phyloP scores from a whole-genome alignment of 2,329 filamentous ascomycete species.

The Penicillium sp. region DNA sequence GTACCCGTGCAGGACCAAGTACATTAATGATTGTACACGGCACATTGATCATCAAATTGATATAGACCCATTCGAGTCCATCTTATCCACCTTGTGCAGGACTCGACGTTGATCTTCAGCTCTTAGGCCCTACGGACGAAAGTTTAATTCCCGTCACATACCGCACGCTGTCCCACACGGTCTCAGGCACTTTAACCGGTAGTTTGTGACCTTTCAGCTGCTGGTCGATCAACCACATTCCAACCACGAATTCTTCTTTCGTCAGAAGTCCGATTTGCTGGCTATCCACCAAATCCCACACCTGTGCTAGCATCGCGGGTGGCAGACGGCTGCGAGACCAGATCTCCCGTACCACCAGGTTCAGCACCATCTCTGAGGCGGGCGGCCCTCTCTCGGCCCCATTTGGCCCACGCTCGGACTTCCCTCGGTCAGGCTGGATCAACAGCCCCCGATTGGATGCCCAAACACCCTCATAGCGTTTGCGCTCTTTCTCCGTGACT shows the following conservation, averaged over 20 bases:
- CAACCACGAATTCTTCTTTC: constrained; percentile 52
- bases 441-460: constrained; percentile 50
- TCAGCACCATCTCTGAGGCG: constrained; percentile 44
- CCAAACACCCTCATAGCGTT: constrained; percentile 54
- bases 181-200: constrained; percentile 47
- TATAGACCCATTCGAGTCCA: neutral
- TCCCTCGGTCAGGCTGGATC: constrained; percentile 25
- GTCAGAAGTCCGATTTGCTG: constrained; percentile 40
- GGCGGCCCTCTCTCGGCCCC: constrained; percentile 25
- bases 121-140: constrained; percentile 4
- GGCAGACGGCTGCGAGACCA: constrained; percentile 51
- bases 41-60: neutral
- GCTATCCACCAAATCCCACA: constrained; percentile 50
- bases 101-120: neutral
- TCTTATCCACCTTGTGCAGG: neutral
- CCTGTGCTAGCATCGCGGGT: constrained; percentile 39
- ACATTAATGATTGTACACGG: neutral
- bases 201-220: constrained; percentile 50
- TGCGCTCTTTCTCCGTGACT: constrained; percentile 48
- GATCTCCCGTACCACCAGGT: constrained; percentile 51
- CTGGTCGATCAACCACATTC: constrained; percentile 54
- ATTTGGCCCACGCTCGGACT: constrained; percentile 6
- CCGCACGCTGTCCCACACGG: constrained; percentile 50
- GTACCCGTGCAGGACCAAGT: neutral
- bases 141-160: constrained; percentile 42